A percentile compares a stretch with the other conserved stretches of the same genome.
These are phyloP conservation scores for Neurospora terricola DNA, from an alignment of 495 filamentous ascomycete genomes.

Conservation along the genomic window DNA sequence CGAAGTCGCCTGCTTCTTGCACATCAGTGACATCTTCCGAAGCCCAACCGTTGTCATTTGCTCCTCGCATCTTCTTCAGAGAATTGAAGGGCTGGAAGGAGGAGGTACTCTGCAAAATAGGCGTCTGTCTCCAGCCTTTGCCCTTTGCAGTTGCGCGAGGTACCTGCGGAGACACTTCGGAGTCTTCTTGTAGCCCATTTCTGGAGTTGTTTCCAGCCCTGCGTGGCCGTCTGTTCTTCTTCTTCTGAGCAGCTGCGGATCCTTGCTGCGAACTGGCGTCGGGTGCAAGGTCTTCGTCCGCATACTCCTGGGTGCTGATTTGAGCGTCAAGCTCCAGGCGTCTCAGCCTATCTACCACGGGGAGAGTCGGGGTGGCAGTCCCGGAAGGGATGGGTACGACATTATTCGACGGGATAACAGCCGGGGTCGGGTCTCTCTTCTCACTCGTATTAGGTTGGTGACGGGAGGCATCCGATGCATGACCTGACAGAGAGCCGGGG, in stretches of 20 bases:
- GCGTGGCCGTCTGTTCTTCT: constrained; percentile 18
- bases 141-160: constrained; percentile 16
- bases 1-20: constrained; percentile 90
- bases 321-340: constrained; percentile 7
- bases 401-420: constrained; percentile 1
- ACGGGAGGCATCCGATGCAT: constrained; percentile 7
- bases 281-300: constrained; percentile 12
- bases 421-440: constrained; percentile 22
- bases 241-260: constrained; percentile 4
- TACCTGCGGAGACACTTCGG: constrained; percentile 11
- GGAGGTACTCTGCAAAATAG: constrained; percentile 54
- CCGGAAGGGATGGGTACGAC: neutral
- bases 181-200: constrained; percentile 8
- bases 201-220: constrained; percentile 8
- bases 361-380: constrained; percentile 7
- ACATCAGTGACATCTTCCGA: constrained; percentile 95
- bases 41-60: constrained; percentile 80
- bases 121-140: constrained; percentile 78
- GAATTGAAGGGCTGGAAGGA: constrained; percentile 47
- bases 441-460: constrained; percentile 26
- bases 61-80: constrained; percentile 44
- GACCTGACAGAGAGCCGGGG: constrained; percentile 13
- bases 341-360: constrained; percentile 5
- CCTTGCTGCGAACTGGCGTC: constrained; percentile 7
- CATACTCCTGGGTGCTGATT: constrained; percentile 6